Percentiles rank a stretch among this genome's conserved stretches.
These are phyloP conservation scores for Cyathus striatus DNA, from an alignment of 768 basidiomycete species.

Conservation along the genomic window DNA sequence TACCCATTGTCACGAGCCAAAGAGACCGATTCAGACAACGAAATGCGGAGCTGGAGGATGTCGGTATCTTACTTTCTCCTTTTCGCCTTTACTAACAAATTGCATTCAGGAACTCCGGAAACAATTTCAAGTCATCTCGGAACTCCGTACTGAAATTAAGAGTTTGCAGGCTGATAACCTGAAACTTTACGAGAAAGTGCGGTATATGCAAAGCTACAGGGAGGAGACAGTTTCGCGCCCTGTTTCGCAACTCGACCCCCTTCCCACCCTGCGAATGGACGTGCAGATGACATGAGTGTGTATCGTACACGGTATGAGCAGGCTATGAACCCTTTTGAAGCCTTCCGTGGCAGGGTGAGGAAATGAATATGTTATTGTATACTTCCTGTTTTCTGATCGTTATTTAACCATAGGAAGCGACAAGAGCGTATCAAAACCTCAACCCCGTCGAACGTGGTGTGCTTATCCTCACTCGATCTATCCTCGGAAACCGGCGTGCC, in stretches of 20 bases:
- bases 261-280: slow-evolving; percentile 41
- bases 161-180: slow-evolving; percentile 92
- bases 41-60: slow-evolving; percentile 96
- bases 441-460: slow-evolving; percentile 90
- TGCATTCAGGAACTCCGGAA: slow-evolving; percentile 94
- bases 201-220: slow-evolving; percentile 96
- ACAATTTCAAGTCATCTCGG: slow-evolving; percentile 92
- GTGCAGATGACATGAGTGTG: slow-evolving; percentile 73
- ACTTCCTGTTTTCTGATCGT: slow-evolving; percentile 1
- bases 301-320: slow-evolving; percentile 93
- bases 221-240: slow-evolving; percentile 60
- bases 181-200: slow-evolving; percentile 97
- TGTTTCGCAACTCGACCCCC: slow-evolving; percentile 64
- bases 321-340: slow-evolving; percentile 97
- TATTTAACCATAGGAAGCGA: slow-evolving; percentile 67
- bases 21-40: slow-evolving; percentile 96
- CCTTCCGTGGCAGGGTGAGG: slow-evolving; percentile 90
- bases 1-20: slow-evolving; percentile 98
- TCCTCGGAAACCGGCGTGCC: slow-evolving; percentile 88
- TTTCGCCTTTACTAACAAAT: background rate
- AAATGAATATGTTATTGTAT: slow-evolving; percentile 1
- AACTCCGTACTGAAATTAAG: slow-evolving; percentile 89
- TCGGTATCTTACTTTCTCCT: slow-evolving; percentile 15
- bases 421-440: slow-evolving; percentile 85
- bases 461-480: slow-evolving; percentile 75